A percentile compares a stretch with the other conserved stretches of the same genome.
Conservation (phyloP, 2,329 filamentous ascomycete species). For the Cryphonectria carpinicola region DNA sequence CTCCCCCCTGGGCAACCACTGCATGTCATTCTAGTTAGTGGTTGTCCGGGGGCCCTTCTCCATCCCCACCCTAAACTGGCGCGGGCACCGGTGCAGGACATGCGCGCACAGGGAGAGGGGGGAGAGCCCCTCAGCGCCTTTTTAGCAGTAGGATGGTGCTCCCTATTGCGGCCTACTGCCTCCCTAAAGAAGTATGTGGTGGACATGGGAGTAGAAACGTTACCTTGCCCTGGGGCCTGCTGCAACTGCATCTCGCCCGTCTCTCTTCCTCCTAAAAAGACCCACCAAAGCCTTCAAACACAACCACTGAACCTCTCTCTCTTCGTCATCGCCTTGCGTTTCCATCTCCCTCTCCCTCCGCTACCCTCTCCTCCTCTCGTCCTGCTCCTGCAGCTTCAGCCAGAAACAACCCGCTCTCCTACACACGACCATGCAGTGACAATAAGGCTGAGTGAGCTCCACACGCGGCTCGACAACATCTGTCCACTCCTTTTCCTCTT, state of each 20-base stretch:
- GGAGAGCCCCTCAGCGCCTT: neutral
- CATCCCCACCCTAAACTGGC: neutral
- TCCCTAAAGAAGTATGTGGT: neutral
- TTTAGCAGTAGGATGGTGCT: neutral
- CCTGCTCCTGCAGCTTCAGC: neutral
- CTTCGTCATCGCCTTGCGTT: constrained; percentile 9
- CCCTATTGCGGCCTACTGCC: constrained; percentile 2
- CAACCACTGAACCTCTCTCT: neutral
- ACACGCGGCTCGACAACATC: neutral
- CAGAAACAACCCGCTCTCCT: neutral
- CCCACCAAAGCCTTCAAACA: neutral
- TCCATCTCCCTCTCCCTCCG: neutral
- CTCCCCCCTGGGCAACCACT: neutral
- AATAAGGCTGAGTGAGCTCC: neutral
- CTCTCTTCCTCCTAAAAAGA: neutral
- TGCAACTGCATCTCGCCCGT: neutral
- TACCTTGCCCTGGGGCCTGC: neutral
- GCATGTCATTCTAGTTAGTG: constrained; percentile 17
- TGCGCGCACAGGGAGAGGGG: neutral
- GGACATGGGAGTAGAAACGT: neutral
- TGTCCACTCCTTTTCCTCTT: neutral
- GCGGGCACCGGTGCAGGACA: constrained; percentile 2
- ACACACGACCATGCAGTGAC: neutral
- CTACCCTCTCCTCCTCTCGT: neutral
- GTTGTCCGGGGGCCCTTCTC: neutral